Conservation (phyloP, 1,284 basidiomycete species). For the Cutaneotrichosporon daszewskae region DNA sequence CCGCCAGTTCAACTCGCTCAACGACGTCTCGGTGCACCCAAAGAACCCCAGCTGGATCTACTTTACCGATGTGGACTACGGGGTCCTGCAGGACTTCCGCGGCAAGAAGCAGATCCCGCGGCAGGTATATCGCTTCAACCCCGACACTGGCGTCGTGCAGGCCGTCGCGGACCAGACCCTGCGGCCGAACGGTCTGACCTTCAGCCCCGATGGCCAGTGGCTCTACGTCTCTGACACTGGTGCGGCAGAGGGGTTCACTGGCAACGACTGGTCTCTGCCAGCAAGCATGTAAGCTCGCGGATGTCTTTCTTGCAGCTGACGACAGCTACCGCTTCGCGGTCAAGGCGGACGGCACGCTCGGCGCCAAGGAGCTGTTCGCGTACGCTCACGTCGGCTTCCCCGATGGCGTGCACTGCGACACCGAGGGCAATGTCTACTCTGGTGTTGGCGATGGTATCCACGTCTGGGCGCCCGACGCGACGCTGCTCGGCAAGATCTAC, state of each 20-base stretch:
- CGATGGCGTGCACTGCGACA: conserved; percentile 57
- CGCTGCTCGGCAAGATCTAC: conserved; percentile 69
- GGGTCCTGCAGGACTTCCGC: conserved; percentile 57
- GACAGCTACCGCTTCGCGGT: conserved; percentile 52
- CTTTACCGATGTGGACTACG: conserved; percentile 54
- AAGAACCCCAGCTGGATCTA: conserved; percentile 43
- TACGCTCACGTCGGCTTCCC: conserved; percentile 62
- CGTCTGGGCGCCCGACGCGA: conserved; percentile 61
- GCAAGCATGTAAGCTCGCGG: conserved; percentile 58
- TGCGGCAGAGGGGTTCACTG: conserved; percentile 49
- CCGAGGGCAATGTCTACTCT: conserved; percentile 61
- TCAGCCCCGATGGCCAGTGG: conserved; percentile 59
- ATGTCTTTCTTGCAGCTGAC: background rate
- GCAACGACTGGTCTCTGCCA: conserved; percentile 59
- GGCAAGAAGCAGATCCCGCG: conserved; percentile 59
- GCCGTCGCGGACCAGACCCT: conserved; percentile 65
- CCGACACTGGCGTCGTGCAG: conserved; percentile 57
- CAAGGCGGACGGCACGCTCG: conserved; percentile 54
- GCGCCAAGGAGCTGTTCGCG: conserved; percentile 65
- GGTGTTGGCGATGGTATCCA: conserved; percentile 68
- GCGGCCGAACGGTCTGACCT: conserved; percentile 50
- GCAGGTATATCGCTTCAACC: conserved; percentile 68
- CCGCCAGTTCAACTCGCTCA: conserved; percentile 72
- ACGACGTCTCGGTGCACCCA: conserved; percentile 69
- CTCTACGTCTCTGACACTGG: conserved; percentile 53